These are phyloP conservation scores for Lodderomyces jiufengensis DNA, from an alignment of 1,139 yeast species.

Conservation along the genomic window DNA sequence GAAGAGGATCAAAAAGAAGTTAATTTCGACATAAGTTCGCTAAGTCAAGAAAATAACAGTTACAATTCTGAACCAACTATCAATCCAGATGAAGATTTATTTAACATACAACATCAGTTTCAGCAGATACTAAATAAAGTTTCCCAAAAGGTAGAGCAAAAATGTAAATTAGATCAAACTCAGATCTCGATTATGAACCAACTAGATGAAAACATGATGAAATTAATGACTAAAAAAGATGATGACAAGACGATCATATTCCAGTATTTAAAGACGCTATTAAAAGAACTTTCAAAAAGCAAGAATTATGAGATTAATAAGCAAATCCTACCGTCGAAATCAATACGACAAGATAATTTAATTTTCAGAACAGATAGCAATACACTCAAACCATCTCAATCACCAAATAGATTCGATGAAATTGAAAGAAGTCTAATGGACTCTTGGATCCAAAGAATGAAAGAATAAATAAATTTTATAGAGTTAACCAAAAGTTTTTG, in stretches of 20 bases:
- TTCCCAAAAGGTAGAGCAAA: constrained; percentile 31
- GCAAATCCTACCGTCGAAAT: background rate
- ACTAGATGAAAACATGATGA: constrained; percentile 29
- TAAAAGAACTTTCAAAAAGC: constrained; percentile 30
- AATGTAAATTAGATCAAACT: constrained; percentile 29
- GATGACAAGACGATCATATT: constrained; percentile 30
- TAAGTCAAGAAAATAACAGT: constrained; percentile 8
- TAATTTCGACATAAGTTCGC: constrained; percentile 38
- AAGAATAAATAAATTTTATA: constrained; percentile 7
- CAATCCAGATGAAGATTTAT: background rate
- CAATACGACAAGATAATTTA: background rate
- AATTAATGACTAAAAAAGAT: constrained; percentile 19
- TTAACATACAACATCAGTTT: background rate
- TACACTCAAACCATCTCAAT: background rate
- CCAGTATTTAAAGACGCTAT: constrained; percentile 39
- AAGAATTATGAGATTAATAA: constrained; percentile 2
- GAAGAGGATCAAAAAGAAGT: constrained; percentile 15
- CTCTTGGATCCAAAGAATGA: constrained; percentile 44
- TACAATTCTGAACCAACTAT: too few species aligned
- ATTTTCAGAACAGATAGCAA: background rate
- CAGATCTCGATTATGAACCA: constrained; percentile 35
- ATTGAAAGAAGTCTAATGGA: constrained; percentile 43
- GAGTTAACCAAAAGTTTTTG: too few species aligned
- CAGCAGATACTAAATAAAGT: background rate
- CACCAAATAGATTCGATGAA: constrained; percentile 32